phyloP scores from a whole-genome alignment of 2,329 filamentous ascomycete genomes.

The Colletotrichum ledebouriae region DNA sequence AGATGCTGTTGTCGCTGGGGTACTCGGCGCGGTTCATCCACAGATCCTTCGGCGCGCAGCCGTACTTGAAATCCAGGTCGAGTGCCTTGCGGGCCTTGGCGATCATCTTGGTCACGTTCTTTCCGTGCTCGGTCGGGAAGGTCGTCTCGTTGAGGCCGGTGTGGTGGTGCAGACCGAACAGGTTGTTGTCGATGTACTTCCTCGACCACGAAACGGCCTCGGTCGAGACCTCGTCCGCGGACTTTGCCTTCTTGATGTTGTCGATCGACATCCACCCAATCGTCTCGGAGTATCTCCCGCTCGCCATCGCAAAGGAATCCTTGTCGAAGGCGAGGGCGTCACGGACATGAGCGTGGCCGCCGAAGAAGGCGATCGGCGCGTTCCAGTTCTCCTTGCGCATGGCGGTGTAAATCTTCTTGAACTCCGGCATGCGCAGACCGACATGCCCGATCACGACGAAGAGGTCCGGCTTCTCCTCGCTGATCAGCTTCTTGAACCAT shows the following conservation, averaged over 20 bases:
- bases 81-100: slow-evolving; percentile 76
- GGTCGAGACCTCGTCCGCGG: slow-evolving; percentile 48
- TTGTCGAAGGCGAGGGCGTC: slow-evolving; percentile 86
- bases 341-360: slow-evolving; percentile 89
- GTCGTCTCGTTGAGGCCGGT: slow-evolving; percentile 77
- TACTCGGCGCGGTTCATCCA: slow-evolving; percentile 88
- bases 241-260: slow-evolving; percentile 63
- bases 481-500: slow-evolving; percentile 91
- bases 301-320: slow-evolving; percentile 83
- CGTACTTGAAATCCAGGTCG: slow-evolving; percentile 78
- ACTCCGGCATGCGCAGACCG: slow-evolving; percentile 84
- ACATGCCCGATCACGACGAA: slow-evolving; percentile 91
- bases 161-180: slow-evolving; percentile 87
- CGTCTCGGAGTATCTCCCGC: slow-evolving; percentile 94
- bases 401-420: slow-evolving; percentile 80
- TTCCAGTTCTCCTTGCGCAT: slow-evolving; percentile 84
- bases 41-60: slow-evolving; percentile 84
- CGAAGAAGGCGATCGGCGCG: slow-evolving; percentile 91
- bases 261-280: slow-evolving; percentile 93
- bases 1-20: slow-evolving; percentile 80
- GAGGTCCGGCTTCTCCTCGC: slow-evolving; percentile 87
- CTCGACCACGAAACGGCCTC: slow-evolving; percentile 73
- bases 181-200: slow-evolving; percentile 94
- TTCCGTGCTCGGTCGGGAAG: slow-evolving; percentile 83
- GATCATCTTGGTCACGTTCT: slow-evolving; percentile 79